These are phyloP conservation scores for Capronia epimyces DNA, from an alignment of 2,329 filamentous ascomycete species.

Conservation along the genomic window DNA sequence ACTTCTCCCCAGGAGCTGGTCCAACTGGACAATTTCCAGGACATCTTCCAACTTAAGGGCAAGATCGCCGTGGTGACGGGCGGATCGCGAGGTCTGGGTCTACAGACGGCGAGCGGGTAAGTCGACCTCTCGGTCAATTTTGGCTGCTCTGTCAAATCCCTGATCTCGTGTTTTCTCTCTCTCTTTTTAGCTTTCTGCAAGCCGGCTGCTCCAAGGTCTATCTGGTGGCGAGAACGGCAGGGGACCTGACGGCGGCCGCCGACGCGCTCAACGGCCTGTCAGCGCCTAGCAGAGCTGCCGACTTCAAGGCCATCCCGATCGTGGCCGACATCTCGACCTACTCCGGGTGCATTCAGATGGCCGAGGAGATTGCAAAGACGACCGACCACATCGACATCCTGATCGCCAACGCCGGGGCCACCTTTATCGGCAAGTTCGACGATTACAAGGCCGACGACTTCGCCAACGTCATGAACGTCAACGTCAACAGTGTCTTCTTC, in stretches of 20 bases:
- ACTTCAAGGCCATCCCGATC: not conserved
- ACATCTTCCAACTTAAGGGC: slow-evolving; percentile 15
- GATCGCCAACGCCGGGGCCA: slow-evolving; percentile 38
- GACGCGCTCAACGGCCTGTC: slow-evolving; percentile 38
- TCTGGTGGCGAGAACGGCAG: slow-evolving; percentile 37
- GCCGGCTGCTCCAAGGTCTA: slow-evolving; percentile 39
- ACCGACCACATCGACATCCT: slow-evolving; percentile 35
- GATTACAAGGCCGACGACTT: slow-evolving; percentile 35
- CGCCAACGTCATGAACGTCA: slow-evolving; percentile 37
- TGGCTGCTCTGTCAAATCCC: no score
- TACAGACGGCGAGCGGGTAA: slow-evolving; percentile 32
- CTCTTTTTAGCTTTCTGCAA: slow-evolving; percentile 37
- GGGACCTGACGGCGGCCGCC: slow-evolving; percentile 36
- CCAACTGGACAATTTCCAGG: slow-evolving; percentile 10
- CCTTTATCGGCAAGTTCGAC: slow-evolving; percentile 38
- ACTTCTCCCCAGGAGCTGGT: not conserved
- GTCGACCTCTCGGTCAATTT: no score
- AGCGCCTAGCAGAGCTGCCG: slow-evolving; percentile 31
- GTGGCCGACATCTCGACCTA: not conserved
- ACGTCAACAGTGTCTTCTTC: slow-evolving; percentile 39
- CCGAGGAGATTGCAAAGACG: slow-evolving; percentile 33
- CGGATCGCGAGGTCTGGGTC: slow-evolving; percentile 37
- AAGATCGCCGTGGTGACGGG: slow-evolving; percentile 21
- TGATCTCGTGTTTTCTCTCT: no score
- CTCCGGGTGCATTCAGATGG: slow-evolving; percentile 33